phyloP scores from a whole-genome alignment of 441 rosid genomes.

The Rhodomyrtus psidioides region DNA sequence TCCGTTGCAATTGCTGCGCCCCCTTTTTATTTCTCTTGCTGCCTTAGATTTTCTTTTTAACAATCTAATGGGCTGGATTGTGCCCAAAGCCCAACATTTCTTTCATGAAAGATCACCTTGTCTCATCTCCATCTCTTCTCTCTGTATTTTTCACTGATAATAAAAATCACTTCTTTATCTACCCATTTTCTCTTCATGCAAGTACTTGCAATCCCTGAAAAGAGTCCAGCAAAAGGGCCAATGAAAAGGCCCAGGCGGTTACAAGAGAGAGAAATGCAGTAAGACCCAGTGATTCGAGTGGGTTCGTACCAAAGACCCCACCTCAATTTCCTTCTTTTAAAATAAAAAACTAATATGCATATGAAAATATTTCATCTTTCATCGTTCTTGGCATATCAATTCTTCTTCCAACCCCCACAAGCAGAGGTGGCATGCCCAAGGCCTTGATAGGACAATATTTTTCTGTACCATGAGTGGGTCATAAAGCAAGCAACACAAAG shows the following conservation, averaged over 20 bases:
- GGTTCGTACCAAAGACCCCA: conserved; percentile 46
- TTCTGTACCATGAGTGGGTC: conserved; percentile 21
- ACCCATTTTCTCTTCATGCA: neutral
- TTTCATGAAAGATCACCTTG: conserved; percentile 19
- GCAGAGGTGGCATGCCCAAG: conserved; percentile 21
- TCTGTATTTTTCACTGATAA: conserved; percentile 10
- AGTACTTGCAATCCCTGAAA: conserved; percentile 25
- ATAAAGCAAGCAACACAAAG: conserved; percentile 9
- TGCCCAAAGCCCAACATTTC: too few relatives aligned
- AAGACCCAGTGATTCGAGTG: conserved; percentile 69
- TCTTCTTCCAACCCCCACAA: conserved; percentile 18
- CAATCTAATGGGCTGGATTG: too few relatives aligned
- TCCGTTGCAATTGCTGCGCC: too few relatives aligned
- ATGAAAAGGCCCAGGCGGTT: conserved; percentile 80
- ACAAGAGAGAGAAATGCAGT: conserved; percentile 37
- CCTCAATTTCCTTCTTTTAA: conserved; percentile 6
- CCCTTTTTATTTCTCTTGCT: too few relatives aligned
- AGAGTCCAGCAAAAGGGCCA: conserved; percentile 47
- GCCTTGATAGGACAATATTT: conserved; percentile 48
- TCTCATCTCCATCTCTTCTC: neutral
- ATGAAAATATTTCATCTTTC: neutral
- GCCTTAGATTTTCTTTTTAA: too few relatives aligned
- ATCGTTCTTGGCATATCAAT: neutral
- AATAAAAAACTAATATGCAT: neutral
- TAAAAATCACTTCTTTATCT: conserved; percentile 6